These are phyloP conservation scores for Cinchona pubescens DNA, from an alignment of 257 asterid genomes.

Conservation along the genomic window DNA sequence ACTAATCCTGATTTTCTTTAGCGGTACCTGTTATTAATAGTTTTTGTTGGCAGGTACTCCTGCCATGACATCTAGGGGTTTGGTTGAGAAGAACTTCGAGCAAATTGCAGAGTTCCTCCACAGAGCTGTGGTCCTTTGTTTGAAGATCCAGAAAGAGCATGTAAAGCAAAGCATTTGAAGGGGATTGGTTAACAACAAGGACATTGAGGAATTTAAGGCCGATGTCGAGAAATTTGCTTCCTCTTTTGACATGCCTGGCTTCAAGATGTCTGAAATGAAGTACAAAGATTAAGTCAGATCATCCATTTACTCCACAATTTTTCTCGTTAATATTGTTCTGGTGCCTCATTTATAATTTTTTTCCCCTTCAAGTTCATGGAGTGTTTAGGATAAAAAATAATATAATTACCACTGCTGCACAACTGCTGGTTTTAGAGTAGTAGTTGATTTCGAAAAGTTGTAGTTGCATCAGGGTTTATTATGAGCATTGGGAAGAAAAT, in stretches of 20 bases:
- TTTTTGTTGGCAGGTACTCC: conserved; percentile 65
- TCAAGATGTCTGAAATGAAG: conserved; percentile 89
- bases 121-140: conserved; percentile 68
- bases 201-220: conserved; percentile 84
- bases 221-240: conserved; percentile 84
- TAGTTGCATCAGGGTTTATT: conserved; percentile 12
- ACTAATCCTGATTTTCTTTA: background rate
- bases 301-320: background rate
- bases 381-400: background rate
- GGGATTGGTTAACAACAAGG: conserved; percentile 80
- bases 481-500: conserved; percentile 11
- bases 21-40: background rate
- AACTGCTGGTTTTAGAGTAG: background rate
- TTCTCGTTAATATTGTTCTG: background rate
- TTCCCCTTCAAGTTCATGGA: background rate
- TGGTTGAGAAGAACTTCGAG: conserved; percentile 93
- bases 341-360: background rate
- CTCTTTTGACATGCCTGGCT: conserved; percentile 91
- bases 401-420: background rate
- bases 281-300: conserved; percentile 52
- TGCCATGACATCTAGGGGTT: conserved; percentile 96
- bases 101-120: conserved; percentile 93
- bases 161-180: conserved; percentile 96
- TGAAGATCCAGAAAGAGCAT: conserved; percentile 82
- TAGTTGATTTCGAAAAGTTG: background rate